A percentile compares a stretch with the other conserved stretches of the same genome.
These are phyloP conservation scores for Cladobotryum mycophilum DNA, from an alignment of 2,329 filamentous ascomycete genomes.

Conservation along the genomic window DNA sequence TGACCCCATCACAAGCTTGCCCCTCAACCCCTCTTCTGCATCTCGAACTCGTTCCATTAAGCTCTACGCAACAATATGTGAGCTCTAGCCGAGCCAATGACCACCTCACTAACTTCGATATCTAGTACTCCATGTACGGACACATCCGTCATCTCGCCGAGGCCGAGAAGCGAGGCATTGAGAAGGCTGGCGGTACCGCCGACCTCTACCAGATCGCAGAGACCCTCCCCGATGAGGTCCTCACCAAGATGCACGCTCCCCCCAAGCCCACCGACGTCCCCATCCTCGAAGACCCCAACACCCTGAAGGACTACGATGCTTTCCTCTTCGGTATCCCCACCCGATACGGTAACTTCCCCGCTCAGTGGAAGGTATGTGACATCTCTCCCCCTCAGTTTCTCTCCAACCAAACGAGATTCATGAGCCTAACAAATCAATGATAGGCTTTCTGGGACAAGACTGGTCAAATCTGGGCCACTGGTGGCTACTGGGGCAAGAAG, in stretches of 20 bases:
- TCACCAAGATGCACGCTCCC: conserved; percentile 86
- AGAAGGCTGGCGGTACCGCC: conserved; percentile 74
- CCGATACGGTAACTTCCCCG: conserved; percentile 93
- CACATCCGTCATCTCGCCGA: conserved; percentile 80
- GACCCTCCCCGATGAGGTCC: conserved; percentile 77
- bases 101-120: not conserved
- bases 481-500: conserved; percentile 79
- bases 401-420: not conserved
- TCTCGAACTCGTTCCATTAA: not conserved
- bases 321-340: conserved; percentile 94
- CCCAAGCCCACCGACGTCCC: conserved; percentile 63
- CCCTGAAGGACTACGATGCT: conserved; percentile 72
- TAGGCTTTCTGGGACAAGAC: conserved; percentile 80
- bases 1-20: conserved; percentile 1
- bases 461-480: conserved; percentile 73
- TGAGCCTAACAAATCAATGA: conserved; percentile 2
- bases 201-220: conserved; percentile 85
- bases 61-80: not conserved
- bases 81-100: not conserved
- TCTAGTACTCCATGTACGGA: conserved; percentile 90
- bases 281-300: conserved; percentile 49
- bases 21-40: not conserved
- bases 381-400: not conserved
- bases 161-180: conserved; percentile 85
- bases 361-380: conserved; percentile 71